Percentiles rank a stretch among this genome's conserved stretches.
These are phyloP conservation scores for Pholiota molesta DNA, from an alignment of 768 basidiomycete genomes.

Conservation along the genomic window DNA sequence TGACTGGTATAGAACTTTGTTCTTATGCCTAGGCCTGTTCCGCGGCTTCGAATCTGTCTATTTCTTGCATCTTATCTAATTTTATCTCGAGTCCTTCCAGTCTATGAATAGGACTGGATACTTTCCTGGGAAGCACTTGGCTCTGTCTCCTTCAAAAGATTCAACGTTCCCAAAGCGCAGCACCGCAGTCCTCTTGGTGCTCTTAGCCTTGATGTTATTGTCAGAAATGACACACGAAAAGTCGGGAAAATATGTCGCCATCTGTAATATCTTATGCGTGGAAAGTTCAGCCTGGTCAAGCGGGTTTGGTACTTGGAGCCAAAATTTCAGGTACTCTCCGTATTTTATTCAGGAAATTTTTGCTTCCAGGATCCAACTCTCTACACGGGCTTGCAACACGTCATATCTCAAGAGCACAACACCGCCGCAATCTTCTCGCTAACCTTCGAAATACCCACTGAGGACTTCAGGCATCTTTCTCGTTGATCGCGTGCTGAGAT, in stretches of 20 bases:
- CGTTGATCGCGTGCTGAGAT: not conserved
- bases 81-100: not conserved
- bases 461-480: not conserved
- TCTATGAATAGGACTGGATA: not conserved
- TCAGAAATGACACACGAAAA: not conserved
- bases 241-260: slow-evolving; percentile 2
- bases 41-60: not conserved
- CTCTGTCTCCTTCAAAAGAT: slow-evolving; percentile 15
- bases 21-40: not conserved
- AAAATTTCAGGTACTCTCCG: not conserved
- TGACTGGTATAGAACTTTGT: not conserved
- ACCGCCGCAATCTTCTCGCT: not conserved
- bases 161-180: slow-evolving; percentile 23
- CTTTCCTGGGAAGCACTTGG: slow-evolving; percentile 18
- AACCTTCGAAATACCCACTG: not conserved
- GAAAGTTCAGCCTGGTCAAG: not conserved
- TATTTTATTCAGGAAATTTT: slow-evolving; percentile 1
- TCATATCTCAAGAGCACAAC: not conserved
- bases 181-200: slow-evolving; percentile 24
- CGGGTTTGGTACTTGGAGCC: not conserved
- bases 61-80: not conserved
- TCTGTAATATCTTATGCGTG: not conserved
- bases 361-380: not conserved
- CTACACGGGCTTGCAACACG: not conserved
- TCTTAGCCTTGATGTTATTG: slow-evolving; percentile 10